phyloP scores from a whole-genome alignment of 345 rosid species.

The Eutrema yunnanense region DNA sequence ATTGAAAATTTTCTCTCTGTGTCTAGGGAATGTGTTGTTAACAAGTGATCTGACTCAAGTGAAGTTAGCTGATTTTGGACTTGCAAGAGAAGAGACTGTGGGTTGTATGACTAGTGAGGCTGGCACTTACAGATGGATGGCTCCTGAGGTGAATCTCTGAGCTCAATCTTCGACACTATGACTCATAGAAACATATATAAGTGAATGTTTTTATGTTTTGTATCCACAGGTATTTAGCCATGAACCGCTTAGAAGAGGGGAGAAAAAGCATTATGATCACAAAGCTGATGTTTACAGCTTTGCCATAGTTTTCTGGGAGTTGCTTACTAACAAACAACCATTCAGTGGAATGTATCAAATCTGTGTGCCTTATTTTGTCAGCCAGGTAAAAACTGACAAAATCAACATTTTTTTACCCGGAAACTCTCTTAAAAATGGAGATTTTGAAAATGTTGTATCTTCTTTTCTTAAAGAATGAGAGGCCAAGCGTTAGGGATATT shows the following conservation, averaged over 20 bases:
- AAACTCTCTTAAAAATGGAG: background rate
- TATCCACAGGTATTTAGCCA: constrained; percentile 37
- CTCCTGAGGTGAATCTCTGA: constrained; percentile 54
- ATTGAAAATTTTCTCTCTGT: background rate
- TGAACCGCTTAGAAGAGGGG: constrained; percentile 37
- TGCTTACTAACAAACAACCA: constrained; percentile 52
- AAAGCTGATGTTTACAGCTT: constrained; percentile 75
- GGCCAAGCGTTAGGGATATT: constrained; percentile 47
- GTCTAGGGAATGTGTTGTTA: constrained; percentile 51
- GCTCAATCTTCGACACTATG: background rate
- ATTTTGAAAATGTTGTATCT: background rate
- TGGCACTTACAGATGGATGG: constrained; percentile 75
- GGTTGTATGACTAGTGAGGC: constrained; percentile 52
- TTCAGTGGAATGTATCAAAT: constrained; percentile 30
- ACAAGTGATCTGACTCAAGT: constrained; percentile 36
- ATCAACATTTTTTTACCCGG: background rate
- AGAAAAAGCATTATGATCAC: constrained; percentile 53
- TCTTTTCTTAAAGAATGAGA: background rate
- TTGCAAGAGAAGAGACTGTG: constrained; percentile 43
- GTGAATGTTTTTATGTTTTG: background rate
- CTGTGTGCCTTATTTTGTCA: constrained; percentile 34
- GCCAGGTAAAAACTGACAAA: constrained; percentile 30
- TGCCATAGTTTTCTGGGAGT: constrained; percentile 55
- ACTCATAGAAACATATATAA: background rate
- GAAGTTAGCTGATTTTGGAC: constrained; percentile 58